Evolutionary conservation across 2,329 filamentous ascomycete genomes (phyloP), one percentile per base, ranked within the genome.

Genomic region (Penicillium sp.): DNA sequence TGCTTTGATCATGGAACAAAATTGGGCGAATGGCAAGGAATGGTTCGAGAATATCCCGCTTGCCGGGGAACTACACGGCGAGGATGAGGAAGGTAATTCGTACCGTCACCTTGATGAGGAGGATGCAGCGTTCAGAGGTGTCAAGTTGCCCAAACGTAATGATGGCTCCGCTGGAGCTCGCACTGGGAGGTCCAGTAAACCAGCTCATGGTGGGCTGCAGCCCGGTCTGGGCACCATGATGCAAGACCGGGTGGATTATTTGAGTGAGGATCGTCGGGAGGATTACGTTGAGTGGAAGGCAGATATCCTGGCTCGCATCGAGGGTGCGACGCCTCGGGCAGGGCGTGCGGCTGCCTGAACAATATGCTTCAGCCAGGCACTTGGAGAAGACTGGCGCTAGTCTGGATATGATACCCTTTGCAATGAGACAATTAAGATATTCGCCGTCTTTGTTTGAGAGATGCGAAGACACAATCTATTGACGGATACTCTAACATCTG

Each of bases 41-140:
- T 91, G 89, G 89, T 90, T 90, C 60, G 76, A 81, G 31, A 86
- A 90, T 63, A 81, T 82, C 45, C 76, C 78, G 7, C 68, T 67
- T 62, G 75, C 75, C 7, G 75, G 68, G 4, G 75, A 73, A 25
- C 59, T 75, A 10, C 69, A 73, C 41, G 73, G 70, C 1, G 74
- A 76, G 43, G 72, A 75, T 10, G 73, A 67, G 2, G 72, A 71
- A 28, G 74, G 72, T 2, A 62, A 54, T n/a, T 69, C 62, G 0
- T 75, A 77, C 25, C 76, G 73, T n/a, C 69, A 67, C 43, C 71
- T 73, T 10, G 68, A 71, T 7, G 69, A 71, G n/a, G 75, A 75
- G 48, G 65, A 65, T 39, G 62, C 63, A 2, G 67, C 63, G 25
- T 58, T 68, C 12, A 57, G 65, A 5, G 67, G 66, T 10, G 61